These are phyloP conservation scores for Harrya chromipes DNA, from an alignment of 768 basidiomycete genomes.

Conservation along the genomic window DNA sequence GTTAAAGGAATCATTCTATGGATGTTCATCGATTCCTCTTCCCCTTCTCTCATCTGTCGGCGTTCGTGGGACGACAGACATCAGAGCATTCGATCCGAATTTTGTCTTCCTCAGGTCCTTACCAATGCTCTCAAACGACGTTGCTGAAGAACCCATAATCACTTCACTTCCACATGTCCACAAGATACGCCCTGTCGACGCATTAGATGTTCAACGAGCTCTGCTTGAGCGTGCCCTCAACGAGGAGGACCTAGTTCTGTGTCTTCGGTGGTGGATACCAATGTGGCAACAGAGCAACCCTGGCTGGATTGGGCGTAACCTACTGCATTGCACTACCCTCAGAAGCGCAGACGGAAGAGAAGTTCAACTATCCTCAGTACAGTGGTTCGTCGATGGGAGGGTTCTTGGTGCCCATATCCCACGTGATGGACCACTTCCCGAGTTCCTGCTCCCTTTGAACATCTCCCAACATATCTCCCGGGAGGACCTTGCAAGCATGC, in stretches of 20 bases:
- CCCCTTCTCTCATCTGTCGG: constrained; percentile 76
- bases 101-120: constrained; percentile 75
- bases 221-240: too few relatives aligned
- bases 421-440: constrained; percentile 72
- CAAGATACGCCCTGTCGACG: constrained; percentile 39
- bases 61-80: constrained; percentile 56
- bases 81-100: constrained; percentile 67
- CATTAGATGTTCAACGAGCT: too few relatives aligned
- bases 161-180: constrained; percentile 53
- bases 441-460: too few relatives aligned
- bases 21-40: constrained; percentile 51
- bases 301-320: too few relatives aligned
- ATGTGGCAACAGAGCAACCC: too few relatives aligned
- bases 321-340: too few relatives aligned
- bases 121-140: constrained; percentile 62
- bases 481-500: constrained; percentile 55
- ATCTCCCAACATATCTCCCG: constrained; percentile 43
- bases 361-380: constrained; percentile 62
- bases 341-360: constrained; percentile 40
- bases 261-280: constrained; percentile 28
- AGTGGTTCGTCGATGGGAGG: constrained; percentile 64
- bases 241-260: background rate
- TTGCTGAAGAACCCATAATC: constrained; percentile 21
- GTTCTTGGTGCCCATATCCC: constrained; percentile 56
- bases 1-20: constrained; percentile 76